Evolutionary conservation across 1,139 yeast species (phyloP).

Genomic region (Saccharomyces hybrid): DNA sequence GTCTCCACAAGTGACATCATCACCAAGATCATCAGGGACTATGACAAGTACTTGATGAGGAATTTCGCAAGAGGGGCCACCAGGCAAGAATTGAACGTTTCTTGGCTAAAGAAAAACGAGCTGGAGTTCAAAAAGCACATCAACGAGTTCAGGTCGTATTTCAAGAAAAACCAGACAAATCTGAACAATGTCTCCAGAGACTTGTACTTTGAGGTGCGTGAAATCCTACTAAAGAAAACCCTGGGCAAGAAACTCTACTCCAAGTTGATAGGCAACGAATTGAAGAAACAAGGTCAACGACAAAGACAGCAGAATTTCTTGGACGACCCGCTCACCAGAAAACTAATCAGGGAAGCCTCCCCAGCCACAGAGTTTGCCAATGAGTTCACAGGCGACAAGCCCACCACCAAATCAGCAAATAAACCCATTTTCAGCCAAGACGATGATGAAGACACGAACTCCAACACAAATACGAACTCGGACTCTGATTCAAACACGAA

Average conservation of each 20-base stretch:
- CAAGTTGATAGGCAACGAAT: constrained; percentile 26
- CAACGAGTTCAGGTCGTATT: constrained; percentile 74
- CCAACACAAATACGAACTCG: constrained; percentile 1
- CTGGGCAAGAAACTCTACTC: constrained; percentile 30
- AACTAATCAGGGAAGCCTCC: constrained; percentile 32
- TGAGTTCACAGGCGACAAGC: constrained; percentile 43
- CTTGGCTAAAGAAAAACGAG: constrained; percentile 96
- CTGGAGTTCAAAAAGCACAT: constrained; percentile 88
- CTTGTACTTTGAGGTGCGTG: constrained; percentile 74
- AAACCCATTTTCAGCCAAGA: constrained; percentile 21
- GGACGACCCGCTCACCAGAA: constrained; percentile 6
- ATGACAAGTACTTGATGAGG: constrained; percentile 92
- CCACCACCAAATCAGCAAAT: neutral
- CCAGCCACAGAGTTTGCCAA: constrained; percentile 63
- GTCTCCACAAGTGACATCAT: constrained; percentile 93
- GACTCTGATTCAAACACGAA: constrained; percentile 2
- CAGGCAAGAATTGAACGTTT: constrained; percentile 88
- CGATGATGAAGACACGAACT: constrained; percentile 4
- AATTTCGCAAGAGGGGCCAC: constrained; percentile 97
- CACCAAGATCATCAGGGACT: constrained; percentile 88
- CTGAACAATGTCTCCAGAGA: constrained; percentile 73
- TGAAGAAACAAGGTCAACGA: constrained; percentile 10
- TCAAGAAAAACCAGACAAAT: constrained; percentile 65
- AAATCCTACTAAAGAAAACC: constrained; percentile 52
- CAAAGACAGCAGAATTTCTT: neutral